Evolutionary conservation across 768 basidiomycete species (phyloP).

Genomic region (Calocera viscosa): DNA sequence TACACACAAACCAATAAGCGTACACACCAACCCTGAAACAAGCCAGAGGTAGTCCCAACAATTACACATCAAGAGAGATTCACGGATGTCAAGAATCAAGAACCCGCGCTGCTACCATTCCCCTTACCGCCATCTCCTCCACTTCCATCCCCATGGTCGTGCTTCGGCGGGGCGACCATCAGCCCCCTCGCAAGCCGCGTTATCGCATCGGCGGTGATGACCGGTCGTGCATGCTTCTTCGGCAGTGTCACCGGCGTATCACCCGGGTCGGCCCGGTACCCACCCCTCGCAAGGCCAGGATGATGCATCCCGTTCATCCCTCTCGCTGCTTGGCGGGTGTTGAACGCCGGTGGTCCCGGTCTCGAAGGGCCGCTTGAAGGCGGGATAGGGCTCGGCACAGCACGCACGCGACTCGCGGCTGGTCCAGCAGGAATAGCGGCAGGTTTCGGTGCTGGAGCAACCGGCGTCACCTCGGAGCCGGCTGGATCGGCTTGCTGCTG

Average conservation of each 20-base stretch:
- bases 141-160: not conserved
- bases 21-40: not conserved
- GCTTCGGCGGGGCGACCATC: not conserved
- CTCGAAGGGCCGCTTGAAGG: not conserved
- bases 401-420: not conserved
- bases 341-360: not conserved
- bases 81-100: not conserved
- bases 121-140: not conserved
- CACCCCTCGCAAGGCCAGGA: not conserved
- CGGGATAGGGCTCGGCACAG: not conserved
- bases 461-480: not conserved
- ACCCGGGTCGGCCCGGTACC: not conserved
- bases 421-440: not conserved
- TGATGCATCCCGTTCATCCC: not conserved
- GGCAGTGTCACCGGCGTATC: not conserved
- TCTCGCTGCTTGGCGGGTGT: not conserved
- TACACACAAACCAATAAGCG: not conserved
- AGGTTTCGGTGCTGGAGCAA: not conserved
- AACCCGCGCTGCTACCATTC: not conserved
- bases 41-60: not conserved
- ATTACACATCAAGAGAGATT: not conserved
- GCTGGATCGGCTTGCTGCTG: not conserved
- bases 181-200: not conserved
- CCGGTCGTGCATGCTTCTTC: conserved; percentile 1
- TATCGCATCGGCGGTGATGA: conserved; percentile 5